These are phyloP conservation scores for Allium cepa DNA, from an alignment of 106 monocot species.

Conservation along the genomic window DNA sequence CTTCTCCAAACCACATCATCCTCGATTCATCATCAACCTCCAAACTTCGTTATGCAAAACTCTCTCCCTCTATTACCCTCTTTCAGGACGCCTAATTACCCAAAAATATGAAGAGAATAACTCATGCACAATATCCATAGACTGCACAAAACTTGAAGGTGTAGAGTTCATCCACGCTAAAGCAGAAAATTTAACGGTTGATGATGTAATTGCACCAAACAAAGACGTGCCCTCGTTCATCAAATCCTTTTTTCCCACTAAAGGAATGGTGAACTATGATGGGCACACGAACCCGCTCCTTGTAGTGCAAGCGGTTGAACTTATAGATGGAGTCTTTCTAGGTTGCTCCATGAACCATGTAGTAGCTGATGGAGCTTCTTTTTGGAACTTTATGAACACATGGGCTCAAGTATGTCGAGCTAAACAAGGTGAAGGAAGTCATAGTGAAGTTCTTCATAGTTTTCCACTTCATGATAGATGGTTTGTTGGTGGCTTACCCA, in stretches of 20 bases:
- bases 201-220: slow-evolving; percentile 23
- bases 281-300: slow-evolving; percentile 42
- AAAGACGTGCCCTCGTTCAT: slow-evolving; percentile 30
- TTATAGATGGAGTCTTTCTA: slow-evolving; percentile 62
- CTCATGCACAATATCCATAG: slow-evolving; percentile 26
- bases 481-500: slow-evolving; percentile 11
- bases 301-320: slow-evolving; percentile 50
- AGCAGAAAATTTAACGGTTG: slow-evolving; percentile 21
- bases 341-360: slow-evolving; percentile 61
- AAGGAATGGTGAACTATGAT: slow-evolving; percentile 40
- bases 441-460: no score
- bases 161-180: slow-evolving; percentile 49
- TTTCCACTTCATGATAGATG: background rate
- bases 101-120: slow-evolving; percentile 3
- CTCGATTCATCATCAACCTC: slow-evolving; percentile 28
- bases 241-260: slow-evolving; percentile 35
- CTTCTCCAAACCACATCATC: slow-evolving; percentile 22
- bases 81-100: slow-evolving; percentile 56
- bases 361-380: slow-evolving; percentile 58
- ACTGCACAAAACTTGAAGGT: slow-evolving; percentile 46
- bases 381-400: slow-evolving; percentile 60
- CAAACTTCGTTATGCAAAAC: slow-evolving; percentile 38
- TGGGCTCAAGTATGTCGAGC: slow-evolving; percentile 48
- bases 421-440: background rate
- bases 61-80: slow-evolving; percentile 59